Conservation (phyloP, 2,329 filamentous ascomycete genomes). For the Mycosphaerella sp. region DNA sequence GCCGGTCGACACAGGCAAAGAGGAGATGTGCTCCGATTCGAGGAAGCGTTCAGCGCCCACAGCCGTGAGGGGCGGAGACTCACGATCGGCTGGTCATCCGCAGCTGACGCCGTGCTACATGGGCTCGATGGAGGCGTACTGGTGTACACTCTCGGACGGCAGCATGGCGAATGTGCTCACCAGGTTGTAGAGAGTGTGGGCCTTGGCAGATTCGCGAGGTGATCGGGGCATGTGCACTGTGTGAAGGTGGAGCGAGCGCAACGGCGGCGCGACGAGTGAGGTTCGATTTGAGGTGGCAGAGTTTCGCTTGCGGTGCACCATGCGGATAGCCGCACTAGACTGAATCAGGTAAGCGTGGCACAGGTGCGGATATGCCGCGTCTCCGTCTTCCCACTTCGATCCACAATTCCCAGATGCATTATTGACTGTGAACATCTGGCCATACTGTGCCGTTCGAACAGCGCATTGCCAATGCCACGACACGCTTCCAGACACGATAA, state of each 20-base stretch:
- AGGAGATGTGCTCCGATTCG: neutral
- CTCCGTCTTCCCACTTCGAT: neutral
- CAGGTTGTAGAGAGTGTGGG: neutral
- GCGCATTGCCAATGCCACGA: neutral
- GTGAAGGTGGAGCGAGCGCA: neutral
- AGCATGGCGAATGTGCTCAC: neutral
- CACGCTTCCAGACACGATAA: slow-evolving; percentile 12
- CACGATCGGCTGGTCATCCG: neutral
- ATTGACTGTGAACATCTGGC: neutral
- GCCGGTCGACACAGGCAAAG: neutral
- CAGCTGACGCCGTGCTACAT: neutral
- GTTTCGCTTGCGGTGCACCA: neutral
- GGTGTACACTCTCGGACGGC: neutral
- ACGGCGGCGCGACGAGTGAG: neutral
- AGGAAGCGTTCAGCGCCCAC: neutral
- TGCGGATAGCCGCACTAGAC: neutral
- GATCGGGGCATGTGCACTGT: neutral
- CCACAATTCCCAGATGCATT: neutral
- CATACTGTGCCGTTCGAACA: neutral
- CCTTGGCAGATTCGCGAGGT: neutral
- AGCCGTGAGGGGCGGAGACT: neutral
- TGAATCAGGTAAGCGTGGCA: no score
- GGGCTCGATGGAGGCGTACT: neutral
- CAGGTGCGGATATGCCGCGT: no score
- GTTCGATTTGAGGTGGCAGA: neutral